phyloP scores from a whole-genome alignment of 805 yeast genomes.

The Lachancea quebecensis region DNA sequence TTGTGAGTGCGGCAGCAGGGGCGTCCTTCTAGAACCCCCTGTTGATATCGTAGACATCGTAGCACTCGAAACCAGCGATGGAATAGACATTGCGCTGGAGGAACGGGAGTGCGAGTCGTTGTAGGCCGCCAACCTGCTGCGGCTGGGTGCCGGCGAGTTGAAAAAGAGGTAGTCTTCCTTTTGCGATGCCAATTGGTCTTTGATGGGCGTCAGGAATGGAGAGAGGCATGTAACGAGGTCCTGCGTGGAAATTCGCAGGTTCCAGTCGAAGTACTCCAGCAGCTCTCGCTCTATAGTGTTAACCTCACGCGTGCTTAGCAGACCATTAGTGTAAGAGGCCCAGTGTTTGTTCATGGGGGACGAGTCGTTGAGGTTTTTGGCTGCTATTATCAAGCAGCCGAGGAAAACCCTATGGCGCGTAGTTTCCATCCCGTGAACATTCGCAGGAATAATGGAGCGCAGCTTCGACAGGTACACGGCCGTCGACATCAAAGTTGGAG shows the following conservation, averaged over 20 bases:
- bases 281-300: conserved; percentile 89
- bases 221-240: conserved; percentile 66
- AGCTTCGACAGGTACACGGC: conserved; percentile 75
- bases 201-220: conserved; percentile 72
- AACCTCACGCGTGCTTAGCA: conserved; percentile 68
- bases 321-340: conserved; percentile 87
- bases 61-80: conserved; percentile 37
- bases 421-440: conserved; percentile 86
- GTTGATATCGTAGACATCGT: conserved; percentile 28
- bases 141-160: conserved; percentile 18
- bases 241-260: conserved; percentile 57
- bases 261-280: conserved; percentile 78
- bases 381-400: conserved; percentile 85
- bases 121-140: conserved; percentile 11
- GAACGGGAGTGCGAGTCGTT: conserved; percentile 25
- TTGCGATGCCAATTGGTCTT: conserved; percentile 29
- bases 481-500: conserved; percentile 91
- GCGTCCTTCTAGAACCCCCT: conserved; percentile 13
- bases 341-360: conserved; percentile 95
- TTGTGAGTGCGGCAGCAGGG: conserved; percentile 3
- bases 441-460: conserved; percentile 71
- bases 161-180: conserved; percentile 23
- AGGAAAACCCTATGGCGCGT: conserved; percentile 89
- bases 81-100: conserved; percentile 33
- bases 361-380: conserved; percentile 87